Base-by-base conservation (phyloP, 345 rosid species). In the Ailanthus altissimus region DNA sequence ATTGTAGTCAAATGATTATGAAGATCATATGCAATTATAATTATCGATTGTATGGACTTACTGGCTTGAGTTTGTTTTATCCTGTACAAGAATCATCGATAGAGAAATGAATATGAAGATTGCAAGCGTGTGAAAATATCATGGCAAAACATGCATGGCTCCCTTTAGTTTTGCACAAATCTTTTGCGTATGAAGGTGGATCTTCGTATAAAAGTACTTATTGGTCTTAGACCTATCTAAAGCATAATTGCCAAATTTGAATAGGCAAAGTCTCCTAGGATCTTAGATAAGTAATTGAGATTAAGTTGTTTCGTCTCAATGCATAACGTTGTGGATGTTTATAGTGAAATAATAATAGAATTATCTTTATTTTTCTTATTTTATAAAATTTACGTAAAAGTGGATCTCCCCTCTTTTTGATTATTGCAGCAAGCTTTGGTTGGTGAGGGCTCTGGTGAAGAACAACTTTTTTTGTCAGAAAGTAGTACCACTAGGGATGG, bases 401-500 rank as follows among this genome's bases (percentile, higher is more conserved):
- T 16, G 60, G 11, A 9, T 18, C 1, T n/a, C 18, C 5, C 66
- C 12, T 25, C 0, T 49, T 65, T 73, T 54, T 13, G 57, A 43
- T 66, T 46, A 74, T 43, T 81, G 84, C 85, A 97, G 99, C 95
- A 90, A 91, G 93, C 98, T 62, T 88, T 97, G 91, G 99, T 97
- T 69, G 99, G 99, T 62, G 97, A 97, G 83, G 91, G 79, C 78
- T 80, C 88, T 26, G 97, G 88, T 18, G 98, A 97, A 80, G 98
- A 92, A 81, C 97, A 93, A 84, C 88, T 97, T 59, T 97, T 97
- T 88, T 88, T 92, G 23, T 81, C 88, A 5, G 94, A 73, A 81
- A 83, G 83, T 78, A 81, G 83, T 59, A 78, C 79, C 15, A 38
- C 68, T 70, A 87, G 84, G 87, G 91, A 96, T 81, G 81, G 89